Percentiles rank a stretch among this genome's conserved stretches.
phyloP scores from a whole-genome alignment of 441 rosid species.

The Euphorbia schlechtendalii region DNA sequence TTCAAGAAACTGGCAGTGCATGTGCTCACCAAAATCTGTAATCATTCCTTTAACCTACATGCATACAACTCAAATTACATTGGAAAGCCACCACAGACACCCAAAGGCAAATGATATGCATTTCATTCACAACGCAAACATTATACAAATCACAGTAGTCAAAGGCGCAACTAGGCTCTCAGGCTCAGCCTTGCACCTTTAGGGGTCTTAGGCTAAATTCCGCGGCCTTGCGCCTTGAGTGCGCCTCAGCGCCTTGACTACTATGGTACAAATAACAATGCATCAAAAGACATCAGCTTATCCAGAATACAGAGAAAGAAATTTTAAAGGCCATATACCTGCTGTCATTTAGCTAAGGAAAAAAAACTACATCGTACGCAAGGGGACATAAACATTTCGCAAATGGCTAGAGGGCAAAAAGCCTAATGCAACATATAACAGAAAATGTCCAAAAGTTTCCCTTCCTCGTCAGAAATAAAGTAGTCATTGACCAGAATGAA shows the following conservation, averaged over 20 bases:
- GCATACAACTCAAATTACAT: neutral
- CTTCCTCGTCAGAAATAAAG: neutral
- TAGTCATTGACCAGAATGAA: neutral
- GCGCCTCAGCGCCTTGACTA: too few species aligned
- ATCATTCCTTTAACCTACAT: conserved; percentile 92
- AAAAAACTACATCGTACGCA: neutral
- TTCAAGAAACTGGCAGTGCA: conserved; percentile 98
- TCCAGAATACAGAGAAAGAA: neutral
- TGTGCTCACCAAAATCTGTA: conserved; percentile 91
- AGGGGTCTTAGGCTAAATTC: too few species aligned
- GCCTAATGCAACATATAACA: neutral
- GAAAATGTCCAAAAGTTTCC: neutral
- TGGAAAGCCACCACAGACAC: neutral
- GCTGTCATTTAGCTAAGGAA: neutral
- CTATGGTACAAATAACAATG: neutral
- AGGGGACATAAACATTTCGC: neutral
- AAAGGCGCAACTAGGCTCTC: too few species aligned
- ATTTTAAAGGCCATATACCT: neutral
- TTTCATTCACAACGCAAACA: neutral
- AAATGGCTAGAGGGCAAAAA: neutral
- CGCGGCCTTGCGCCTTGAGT: too few species aligned
- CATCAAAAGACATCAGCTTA: neutral
- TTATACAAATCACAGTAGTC: too few species aligned
- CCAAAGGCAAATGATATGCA: neutral
- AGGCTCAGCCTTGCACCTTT: too few species aligned